Base-by-base conservation (phyloP, 805 yeast genomes). In the Myxozyma udenii region DNA sequence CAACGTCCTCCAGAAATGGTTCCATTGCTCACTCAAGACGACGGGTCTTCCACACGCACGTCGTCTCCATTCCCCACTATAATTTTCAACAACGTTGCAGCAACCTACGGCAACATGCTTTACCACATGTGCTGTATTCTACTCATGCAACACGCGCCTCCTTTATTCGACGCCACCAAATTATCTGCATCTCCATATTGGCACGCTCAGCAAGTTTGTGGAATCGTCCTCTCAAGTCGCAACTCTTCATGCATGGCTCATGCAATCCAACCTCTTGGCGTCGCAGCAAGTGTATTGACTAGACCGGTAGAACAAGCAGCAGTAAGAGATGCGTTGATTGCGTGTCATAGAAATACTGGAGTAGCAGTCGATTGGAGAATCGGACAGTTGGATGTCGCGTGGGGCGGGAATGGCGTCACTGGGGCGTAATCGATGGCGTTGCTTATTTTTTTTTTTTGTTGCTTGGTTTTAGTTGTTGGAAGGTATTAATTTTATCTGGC, bases 161-260 rank as follows among this genome's bases (percentile, higher is more conserved):
- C 74, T 36, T 51, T 60, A 3, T 63, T 57, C 54, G 71, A 70
- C 53, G 55, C 70, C 1, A 51, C 57, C 6, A 55, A 35, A 51
- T 22, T 39, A 7, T 33, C 54, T 45, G 58, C 61, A 46, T 68
- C 74, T 2, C 64, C 66, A 37, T 65, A 70, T 12, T 69, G 73
- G 72, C 74, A 71, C 53, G 74, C 74, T 3, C 70, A 70, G 49
- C 74, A 70, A 50, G 69, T 71, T 7, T 61, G 69, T 44, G 71
- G 70, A 24, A 68, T 70, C 33, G 60, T 68, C 9, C 61, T 68
- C 1, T 63, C 70, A 3, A 69, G 70, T 41, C 54, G 46, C 9
- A 65, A 64, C 37, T 65, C 9, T 28, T 28, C 33, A 28, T 28
- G 14, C 33, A 28, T 28, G 9, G 9, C 33, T 9, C 33, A 28